Evolutionary conservation across 2,329 filamentous ascomycete genomes (phyloP).

Genomic region (Furcasterigmium sp.): DNA sequence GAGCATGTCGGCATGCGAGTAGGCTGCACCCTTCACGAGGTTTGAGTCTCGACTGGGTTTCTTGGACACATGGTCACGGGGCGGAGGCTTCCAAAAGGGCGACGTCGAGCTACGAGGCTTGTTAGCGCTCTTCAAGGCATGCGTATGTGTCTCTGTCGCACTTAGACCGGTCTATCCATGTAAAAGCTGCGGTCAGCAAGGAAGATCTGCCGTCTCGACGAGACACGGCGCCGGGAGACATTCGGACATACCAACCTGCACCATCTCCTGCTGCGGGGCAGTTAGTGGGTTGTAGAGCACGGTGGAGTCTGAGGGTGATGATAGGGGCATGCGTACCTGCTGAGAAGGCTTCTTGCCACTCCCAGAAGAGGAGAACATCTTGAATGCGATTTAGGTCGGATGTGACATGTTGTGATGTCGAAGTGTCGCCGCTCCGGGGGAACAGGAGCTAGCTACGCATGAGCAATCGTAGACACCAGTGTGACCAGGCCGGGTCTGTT

Average conservation of each 20-base stretch:
- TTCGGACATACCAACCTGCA: constrained; percentile 81
- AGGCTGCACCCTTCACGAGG: constrained; percentile 86
- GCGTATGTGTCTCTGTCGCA: constrained; percentile 32
- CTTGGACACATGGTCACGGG: constrained; percentile 46
- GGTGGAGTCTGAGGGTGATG: constrained; percentile 2
- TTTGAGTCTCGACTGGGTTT: constrained; percentile 55
- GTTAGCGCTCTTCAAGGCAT: constrained; percentile 16
- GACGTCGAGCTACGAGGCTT: constrained; percentile 65
- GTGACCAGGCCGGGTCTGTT: background rate
- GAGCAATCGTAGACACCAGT: background rate
- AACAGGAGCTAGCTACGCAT: background rate
- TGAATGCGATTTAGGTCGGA: constrained; percentile 10
- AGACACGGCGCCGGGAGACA: constrained; percentile 6
- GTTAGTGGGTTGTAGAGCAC: constrained; percentile 22
- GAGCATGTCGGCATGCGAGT: constrained; percentile 92
- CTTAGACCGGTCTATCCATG: constrained; percentile 54
- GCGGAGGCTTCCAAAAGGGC: constrained; percentile 76
- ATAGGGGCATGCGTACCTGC: constrained; percentile 50
- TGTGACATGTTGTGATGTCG: constrained; percentile 3
- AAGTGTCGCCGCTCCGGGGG: background rate
- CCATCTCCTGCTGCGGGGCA: constrained; percentile 77
- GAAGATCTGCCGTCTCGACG: background rate
- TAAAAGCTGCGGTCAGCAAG: constrained; percentile 13
- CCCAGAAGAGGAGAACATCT: constrained; percentile 61
- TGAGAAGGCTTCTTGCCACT: constrained; percentile 65